These are phyloP conservation scores for Stachybotrys elegans DNA, from an alignment of 2,329 filamentous ascomycete genomes.

Conservation along the genomic window DNA sequence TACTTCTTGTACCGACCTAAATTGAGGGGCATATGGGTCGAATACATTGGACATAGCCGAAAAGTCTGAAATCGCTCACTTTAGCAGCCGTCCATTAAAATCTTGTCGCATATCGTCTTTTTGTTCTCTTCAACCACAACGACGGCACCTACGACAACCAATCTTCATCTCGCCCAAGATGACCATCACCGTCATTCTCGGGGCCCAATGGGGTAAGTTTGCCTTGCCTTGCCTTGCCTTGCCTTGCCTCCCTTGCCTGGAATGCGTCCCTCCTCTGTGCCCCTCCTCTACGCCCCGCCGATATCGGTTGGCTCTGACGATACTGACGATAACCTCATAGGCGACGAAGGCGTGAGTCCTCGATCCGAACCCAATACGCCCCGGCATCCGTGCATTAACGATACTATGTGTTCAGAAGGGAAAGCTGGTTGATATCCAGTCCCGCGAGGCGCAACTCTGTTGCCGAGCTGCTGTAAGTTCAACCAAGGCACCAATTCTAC, in stretches of 20 bases:
- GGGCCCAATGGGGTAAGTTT: constrained; percentile 33
- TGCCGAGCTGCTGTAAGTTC: constrained; percentile 26
- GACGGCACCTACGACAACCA: too few relatives aligned
- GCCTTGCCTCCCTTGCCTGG: constrained; percentile 10
- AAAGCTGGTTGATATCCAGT: constrained; percentile 30
- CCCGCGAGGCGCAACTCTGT: constrained; percentile 24
- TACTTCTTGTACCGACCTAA: too few relatives aligned
- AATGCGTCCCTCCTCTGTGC: constrained; percentile 9
- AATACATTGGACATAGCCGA: too few relatives aligned
- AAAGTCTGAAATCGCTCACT: too few relatives aligned
- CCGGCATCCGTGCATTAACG: constrained; percentile 10
- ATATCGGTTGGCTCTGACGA: constrained; percentile 16
- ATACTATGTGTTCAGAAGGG: constrained; percentile 25
- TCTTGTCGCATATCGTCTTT: too few relatives aligned
- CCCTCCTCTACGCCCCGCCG: constrained; percentile 9
- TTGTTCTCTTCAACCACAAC: too few relatives aligned
- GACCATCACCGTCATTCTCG: constrained; percentile 28
- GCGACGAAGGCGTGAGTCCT: constrained; percentile 27
- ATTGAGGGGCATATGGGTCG: too few relatives aligned
- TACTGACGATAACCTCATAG: constrained; percentile 17
- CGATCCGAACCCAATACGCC: constrained; percentile 11
- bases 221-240: constrained; percentile 2
- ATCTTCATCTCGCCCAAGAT: too few relatives aligned
- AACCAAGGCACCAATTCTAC: constrained; percentile 10
- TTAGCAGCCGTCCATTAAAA: too few relatives aligned